Percentiles rank a stretch among this genome's conserved stretches.
These are phyloP conservation scores for Gossypium stocksii DNA, from an alignment of 345 rosid species.

Conservation along the genomic window DNA sequence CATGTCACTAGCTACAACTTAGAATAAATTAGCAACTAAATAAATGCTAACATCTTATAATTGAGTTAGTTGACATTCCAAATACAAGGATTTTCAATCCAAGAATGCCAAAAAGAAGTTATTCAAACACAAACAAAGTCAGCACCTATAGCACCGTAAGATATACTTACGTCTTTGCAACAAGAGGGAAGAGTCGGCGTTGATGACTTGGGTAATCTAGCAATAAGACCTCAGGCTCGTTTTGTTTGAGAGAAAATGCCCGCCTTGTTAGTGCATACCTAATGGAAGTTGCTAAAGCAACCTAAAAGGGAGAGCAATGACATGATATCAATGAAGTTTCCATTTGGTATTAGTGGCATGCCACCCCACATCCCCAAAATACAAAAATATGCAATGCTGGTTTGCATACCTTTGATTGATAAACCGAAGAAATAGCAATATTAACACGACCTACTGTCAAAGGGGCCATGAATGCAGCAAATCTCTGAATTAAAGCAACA, in stretches of 20 bases:
- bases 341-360: background rate
- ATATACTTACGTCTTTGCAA: constrained; percentile 76
- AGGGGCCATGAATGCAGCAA: constrained; percentile 93
- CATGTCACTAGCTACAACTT: background rate
- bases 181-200: constrained; percentile 80
- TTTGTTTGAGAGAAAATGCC: constrained; percentile 61
- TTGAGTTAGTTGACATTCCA: no score
- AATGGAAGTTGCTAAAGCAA: constrained; percentile 72
- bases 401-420: constrained; percentile 58
- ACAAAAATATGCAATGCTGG: background rate
- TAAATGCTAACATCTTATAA: no score
- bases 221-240: constrained; percentile 77
- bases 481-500: constrained; percentile 53
- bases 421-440: constrained; percentile 57
- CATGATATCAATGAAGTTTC: background rate
- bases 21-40: no score
- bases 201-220: constrained; percentile 97
- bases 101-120: background rate
- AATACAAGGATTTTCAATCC: no score
- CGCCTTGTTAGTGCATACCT: constrained; percentile 78
- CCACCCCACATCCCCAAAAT: background rate
- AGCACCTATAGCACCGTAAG: no score
- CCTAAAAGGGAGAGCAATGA: constrained; percentile 30
- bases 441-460: constrained; percentile 85
- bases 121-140: no score